Conservation (phyloP, 345 rosid genomes). For the Trapa bicornis region DNA sequence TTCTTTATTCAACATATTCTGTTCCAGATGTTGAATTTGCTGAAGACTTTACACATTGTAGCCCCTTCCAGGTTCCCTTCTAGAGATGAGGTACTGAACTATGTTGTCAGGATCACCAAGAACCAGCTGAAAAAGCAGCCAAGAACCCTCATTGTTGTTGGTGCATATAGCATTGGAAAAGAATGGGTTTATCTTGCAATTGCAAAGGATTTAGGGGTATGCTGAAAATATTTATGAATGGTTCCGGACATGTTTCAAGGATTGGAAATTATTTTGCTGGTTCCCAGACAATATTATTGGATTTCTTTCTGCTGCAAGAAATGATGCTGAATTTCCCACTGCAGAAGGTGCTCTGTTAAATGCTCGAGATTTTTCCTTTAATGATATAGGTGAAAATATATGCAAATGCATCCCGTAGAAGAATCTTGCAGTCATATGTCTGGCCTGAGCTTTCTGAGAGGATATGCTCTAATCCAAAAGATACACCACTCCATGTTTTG, state of each 20-base stretch:
- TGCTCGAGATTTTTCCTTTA: background rate
- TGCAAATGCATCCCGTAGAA: constrained; percentile 50
- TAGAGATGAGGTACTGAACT: constrained; percentile 55
- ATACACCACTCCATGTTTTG: constrained; percentile 57
- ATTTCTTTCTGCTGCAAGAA: background rate
- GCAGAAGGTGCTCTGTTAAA: background rate
- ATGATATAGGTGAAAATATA: constrained; percentile 43
- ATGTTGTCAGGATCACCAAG: constrained; percentile 42
- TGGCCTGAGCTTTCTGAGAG: constrained; percentile 54
- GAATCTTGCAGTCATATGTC: constrained; percentile 47
- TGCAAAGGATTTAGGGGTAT: constrained; percentile 66
- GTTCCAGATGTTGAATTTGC: background rate
- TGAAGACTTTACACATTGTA: background rate
- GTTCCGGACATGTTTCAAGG: background rate
- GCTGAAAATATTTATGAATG: background rate
- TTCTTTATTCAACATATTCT: background rate
- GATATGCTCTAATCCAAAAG: constrained; percentile 49
- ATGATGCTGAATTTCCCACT: background rate
- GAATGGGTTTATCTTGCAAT: constrained; percentile 69
- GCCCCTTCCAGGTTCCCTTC: constrained; percentile 52
- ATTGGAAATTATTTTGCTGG: background rate
- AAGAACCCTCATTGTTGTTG: constrained; percentile 56
- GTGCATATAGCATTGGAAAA: constrained; percentile 81
- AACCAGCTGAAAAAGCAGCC: constrained; percentile 48
- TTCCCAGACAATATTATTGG: background rate